Evolutionary conservation across 2,329 filamentous ascomycete species (phyloP).

Genomic region (Xylaria sp.): DNA sequence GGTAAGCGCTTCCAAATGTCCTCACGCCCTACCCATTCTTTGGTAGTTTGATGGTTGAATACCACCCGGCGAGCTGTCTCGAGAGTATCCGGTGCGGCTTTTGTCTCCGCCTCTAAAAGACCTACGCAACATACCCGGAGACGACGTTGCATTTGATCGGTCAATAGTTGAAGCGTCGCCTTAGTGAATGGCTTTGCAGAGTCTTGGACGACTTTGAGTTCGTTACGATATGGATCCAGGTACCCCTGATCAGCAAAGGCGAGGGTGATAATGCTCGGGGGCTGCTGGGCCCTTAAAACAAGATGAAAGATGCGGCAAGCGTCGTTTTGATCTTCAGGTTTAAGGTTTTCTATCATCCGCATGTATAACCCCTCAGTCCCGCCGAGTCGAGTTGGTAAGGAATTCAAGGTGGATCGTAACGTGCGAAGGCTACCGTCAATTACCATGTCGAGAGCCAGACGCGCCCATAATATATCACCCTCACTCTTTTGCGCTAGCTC

Average conservation of each 20-base stretch:
- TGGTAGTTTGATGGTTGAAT: constrained; percentile 50
- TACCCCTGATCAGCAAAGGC: constrained; percentile 49
- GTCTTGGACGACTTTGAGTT: constrained; percentile 44
- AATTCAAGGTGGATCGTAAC: constrained; percentile 46
- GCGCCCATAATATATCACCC: constrained; percentile 50
- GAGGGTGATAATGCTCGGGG: constrained; percentile 48
- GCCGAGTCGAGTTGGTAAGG: constrained; percentile 48
- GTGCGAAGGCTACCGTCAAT: constrained; percentile 48
- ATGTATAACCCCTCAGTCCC: constrained; percentile 50
- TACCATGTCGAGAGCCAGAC: constrained; percentile 49
- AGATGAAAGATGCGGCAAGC: constrained; percentile 50
- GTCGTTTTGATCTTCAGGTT: constrained; percentile 43
- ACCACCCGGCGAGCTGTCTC: constrained; percentile 47
- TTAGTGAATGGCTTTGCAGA: constrained; percentile 39
- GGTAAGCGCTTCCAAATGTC: constrained; percentile 49
- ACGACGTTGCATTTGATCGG: constrained; percentile 45
- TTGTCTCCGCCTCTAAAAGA: constrained; percentile 47
- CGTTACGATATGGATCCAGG: constrained; percentile 39
- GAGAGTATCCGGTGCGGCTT: constrained; percentile 37
- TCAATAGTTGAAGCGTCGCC: constrained; percentile 40
- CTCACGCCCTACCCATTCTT: constrained; percentile 49
- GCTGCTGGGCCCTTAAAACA: constrained; percentile 48
- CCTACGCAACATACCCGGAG: constrained; percentile 45
- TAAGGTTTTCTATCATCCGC: constrained; percentile 50
- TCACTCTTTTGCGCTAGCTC: constrained; percentile 47